These are phyloP conservation scores for Salvia miltiorrhiza DNA, from an alignment of 257 asterid species.

Conservation along the genomic window DNA sequence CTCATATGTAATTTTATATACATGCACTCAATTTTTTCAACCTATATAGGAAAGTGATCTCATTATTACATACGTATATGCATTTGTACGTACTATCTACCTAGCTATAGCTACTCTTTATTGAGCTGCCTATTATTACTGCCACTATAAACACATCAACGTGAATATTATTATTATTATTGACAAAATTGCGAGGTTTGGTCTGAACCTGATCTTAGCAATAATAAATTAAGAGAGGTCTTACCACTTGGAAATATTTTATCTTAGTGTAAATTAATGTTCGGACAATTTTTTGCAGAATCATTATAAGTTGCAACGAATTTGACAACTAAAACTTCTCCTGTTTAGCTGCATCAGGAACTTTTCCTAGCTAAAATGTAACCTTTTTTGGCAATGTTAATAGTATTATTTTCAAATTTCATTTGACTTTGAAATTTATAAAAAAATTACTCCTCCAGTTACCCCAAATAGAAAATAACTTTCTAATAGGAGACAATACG, in stretches of 20 bases:
- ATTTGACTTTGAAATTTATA: background rate
- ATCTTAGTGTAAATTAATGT: too few relatives aligned
- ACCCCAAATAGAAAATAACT: too few relatives aligned
- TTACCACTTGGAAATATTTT: too few relatives aligned
- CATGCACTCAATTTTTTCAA: background rate
- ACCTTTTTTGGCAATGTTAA: background rate
- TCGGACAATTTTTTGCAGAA: too few relatives aligned
- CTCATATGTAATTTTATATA: background rate
- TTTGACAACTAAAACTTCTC: background rate
- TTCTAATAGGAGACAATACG: too few relatives aligned
- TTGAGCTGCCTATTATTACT: conserved; percentile 16
- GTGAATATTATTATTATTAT: background rate
- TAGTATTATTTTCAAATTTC: too few relatives aligned
- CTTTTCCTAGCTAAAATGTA: background rate
- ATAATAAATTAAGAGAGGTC: too few relatives aligned
- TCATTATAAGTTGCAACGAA: background rate
- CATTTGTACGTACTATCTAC: background rate
- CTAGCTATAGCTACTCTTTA: conserved; percentile 12
- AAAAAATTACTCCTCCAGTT: too few relatives aligned
- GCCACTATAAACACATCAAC: background rate
- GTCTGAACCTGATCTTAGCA: background rate
- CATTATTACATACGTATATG: background rate
- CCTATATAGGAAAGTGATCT: conserved; percentile 23
- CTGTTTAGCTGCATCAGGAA: background rate
- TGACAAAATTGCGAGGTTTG: background rate